Base-by-base conservation (phyloP, 352 stramenopile species). In the Phytophthora europaea region DNA sequence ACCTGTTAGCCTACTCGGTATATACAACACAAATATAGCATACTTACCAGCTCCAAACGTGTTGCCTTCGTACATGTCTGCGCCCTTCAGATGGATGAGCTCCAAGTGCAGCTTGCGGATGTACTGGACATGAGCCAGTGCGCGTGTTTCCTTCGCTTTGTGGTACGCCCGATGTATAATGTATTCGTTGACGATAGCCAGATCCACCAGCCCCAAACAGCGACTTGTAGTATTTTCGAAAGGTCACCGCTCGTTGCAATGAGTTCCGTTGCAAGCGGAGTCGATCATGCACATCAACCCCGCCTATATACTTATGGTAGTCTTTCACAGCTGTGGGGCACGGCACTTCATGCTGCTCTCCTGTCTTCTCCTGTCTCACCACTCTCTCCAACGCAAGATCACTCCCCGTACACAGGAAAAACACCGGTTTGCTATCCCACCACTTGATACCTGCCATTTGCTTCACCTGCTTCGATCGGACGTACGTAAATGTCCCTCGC, bases 91-190 rank as follows among this genome's bases (percentile, higher is more conserved):
- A 7, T 45, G 18, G 8, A 47, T 50, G 4, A 62, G 55, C n/a
- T 62, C 20, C 8, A 62, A 15, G 36, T 62, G 55, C 34, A 62
- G 36, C n/a, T 48, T 36, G 0, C 36, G n/a, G 3, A 52, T 33
- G 20, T 61, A 68, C 51, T 55, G 34, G 23, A 68, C 61, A 13
- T 68, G 61, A 0, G 61, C 56, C 13, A 68, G 33, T n/a, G 51
- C 22, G 6, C 36, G 48, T 20, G 61, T 68, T 4, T 9, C 23
- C 1, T 68, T 60, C 0, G 9, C 15, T 12, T 22, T 51, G 7
- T 61, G 48, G 18, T 34, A 47, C 3, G 23, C 34, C 3, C 38
- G 20, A n/a, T 61, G 38, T 5, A 68, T 3, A n/a, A 61, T 67
- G 18, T 56, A 61, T 0, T 22, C 52, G n/a, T 68, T 68, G 36